phyloP scores from a whole-genome alignment of 768 basidiomycete species.

The Gymnopilus junonius region DNA sequence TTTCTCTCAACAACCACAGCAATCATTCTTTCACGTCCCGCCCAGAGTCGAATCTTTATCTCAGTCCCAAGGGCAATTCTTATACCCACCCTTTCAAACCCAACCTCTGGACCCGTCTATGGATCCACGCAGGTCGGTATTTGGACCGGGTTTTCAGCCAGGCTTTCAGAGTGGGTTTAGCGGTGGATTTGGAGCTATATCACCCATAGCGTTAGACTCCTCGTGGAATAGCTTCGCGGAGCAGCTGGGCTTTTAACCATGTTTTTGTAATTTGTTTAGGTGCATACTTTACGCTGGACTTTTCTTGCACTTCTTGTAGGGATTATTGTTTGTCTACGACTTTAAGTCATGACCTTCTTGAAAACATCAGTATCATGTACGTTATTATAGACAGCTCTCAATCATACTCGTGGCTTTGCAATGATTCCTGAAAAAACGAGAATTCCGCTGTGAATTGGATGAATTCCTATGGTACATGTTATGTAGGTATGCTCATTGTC shows the following conservation, averaged over 20 bases:
- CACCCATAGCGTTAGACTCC: slow-evolving; percentile 48
- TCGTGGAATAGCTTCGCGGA: slow-evolving; percentile 73
- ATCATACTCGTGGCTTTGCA: no score
- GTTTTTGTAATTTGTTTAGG: no score
- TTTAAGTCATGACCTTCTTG: not conserved
- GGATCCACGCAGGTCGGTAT: slow-evolving; percentile 5
- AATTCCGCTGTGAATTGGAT: no score
- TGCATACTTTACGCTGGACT: not conserved
- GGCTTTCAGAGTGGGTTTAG: slow-evolving; percentile 23
- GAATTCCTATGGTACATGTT: not conserved
- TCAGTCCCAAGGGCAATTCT: not conserved
- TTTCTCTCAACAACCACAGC: not conserved
- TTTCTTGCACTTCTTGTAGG: not conserved
- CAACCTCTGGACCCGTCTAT: slow-evolving; percentile 1
- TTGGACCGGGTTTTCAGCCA: not conserved
- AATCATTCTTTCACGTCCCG: not conserved
- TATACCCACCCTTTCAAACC: not conserved
- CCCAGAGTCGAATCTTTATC: not conserved
- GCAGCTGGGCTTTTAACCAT: slow-evolving; percentile 68
- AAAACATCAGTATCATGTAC: no score
- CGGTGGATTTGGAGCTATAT: slow-evolving; percentile 12
- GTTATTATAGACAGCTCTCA: no score
- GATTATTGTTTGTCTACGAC: not conserved
- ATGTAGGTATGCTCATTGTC: not conserved
- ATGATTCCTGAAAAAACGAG: no score